Evolutionary conservation across 2,329 filamentous ascomycete genomes (phyloP).

Genomic region (Emydomyces testavorans): DNA sequence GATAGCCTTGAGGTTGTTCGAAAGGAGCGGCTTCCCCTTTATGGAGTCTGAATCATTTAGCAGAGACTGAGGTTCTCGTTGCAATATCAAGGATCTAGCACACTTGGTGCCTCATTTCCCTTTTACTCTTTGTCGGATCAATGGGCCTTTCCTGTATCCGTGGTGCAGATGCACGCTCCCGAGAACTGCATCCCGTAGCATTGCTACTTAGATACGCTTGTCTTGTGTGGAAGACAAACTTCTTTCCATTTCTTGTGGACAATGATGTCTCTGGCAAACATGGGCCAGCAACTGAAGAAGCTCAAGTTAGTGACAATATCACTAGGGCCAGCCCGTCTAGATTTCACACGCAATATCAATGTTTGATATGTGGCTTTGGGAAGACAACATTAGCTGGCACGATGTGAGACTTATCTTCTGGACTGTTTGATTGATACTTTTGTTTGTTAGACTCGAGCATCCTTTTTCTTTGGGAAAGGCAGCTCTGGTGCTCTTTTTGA

Average conservation of each 20-base stretch:
- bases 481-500: background rate
- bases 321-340: background rate
- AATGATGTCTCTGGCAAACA: constrained; percentile 6
- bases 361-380: background rate
- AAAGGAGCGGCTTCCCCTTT: too few relatives aligned
- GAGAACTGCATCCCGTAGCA: constrained; percentile 1
- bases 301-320: background rate
- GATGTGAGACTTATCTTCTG: background rate
- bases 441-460: background rate
- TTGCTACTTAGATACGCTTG: background rate
- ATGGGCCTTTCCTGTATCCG: constrained; percentile 4
- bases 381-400: background rate
- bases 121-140: background rate
- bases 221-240: constrained; percentile 7
- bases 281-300: background rate
- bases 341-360: background rate
- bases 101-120: background rate
- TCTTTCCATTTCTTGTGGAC: background rate
- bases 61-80: background rate
- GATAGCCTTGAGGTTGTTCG: too few relatives aligned
- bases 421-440: background rate
- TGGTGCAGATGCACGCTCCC: constrained; percentile 12
- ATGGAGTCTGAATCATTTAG: too few relatives aligned
- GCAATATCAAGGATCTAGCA: background rate
- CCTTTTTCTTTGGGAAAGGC: background rate